phyloP scores from a whole-genome alignment of 305 asterid species.

The Ilex paraguariensis region DNA sequence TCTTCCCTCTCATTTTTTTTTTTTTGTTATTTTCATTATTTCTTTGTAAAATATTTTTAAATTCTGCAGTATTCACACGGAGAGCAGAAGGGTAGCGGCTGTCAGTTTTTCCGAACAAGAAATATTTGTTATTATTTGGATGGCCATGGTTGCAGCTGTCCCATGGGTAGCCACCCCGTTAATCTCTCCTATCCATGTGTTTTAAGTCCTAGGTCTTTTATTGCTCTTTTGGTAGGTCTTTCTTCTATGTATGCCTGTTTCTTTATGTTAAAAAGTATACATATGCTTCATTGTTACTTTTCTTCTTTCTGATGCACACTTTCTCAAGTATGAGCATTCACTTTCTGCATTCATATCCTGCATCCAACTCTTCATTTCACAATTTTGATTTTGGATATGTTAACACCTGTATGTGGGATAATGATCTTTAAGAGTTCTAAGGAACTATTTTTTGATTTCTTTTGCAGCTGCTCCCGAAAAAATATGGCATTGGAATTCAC shows the following conservation, averaged over 20 bases:
- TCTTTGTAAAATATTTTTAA: too few relatives aligned
- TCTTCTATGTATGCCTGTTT: not conserved
- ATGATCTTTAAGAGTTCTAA: not conserved
- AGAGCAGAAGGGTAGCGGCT: too few relatives aligned
- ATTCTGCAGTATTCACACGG: too few relatives aligned
- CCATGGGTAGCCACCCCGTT: too few relatives aligned
- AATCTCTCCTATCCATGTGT: too few relatives aligned
- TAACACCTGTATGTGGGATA: too few relatives aligned
- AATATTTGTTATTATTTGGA: too few relatives aligned
- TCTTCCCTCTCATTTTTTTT: too few relatives aligned
- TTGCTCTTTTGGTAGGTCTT: not conserved
- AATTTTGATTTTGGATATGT: not conserved
- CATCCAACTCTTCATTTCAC: not conserved
- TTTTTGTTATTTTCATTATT: too few relatives aligned
- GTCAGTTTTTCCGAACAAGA: too few relatives aligned
- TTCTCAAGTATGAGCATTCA: too few relatives aligned
- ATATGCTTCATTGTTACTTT: not conserved
- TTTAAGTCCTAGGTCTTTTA: not conserved
- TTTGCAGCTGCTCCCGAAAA: conserved; percentile 19
- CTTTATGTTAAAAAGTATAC: not conserved
- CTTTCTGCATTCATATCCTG: not conserved
- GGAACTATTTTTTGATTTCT: conserved; percentile 7
- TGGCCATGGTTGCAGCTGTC: too few relatives aligned
- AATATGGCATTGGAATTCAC: conserved; percentile 60
- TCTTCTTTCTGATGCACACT: not conserved